These are phyloP conservation scores for Dictyostelium discoideum DNA, from an alignment of 78 protist genomes.

Conservation along the genomic window DNA sequence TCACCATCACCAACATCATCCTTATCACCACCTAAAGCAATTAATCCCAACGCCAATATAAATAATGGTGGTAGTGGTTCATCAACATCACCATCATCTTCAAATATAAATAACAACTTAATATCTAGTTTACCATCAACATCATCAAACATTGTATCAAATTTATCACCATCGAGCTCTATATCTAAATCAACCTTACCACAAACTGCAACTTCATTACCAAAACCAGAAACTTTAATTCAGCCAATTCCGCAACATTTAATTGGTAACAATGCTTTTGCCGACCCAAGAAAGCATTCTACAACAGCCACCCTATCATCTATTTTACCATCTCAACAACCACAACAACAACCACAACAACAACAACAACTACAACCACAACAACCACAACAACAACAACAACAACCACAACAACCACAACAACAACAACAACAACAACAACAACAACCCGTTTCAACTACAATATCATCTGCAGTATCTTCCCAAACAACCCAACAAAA, in stretches of 20 bases:
- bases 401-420: neutral
- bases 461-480: neutral
- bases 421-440: neutral
- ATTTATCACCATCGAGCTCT: slow-evolving; percentile 7
- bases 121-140: neutral
- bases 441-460: neutral
- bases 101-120: slow-evolving; percentile 17
- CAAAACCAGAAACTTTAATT: slow-evolving; percentile 25
- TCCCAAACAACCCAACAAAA: slow-evolving; percentile 4
- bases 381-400: neutral
- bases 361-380: neutral
- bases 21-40: neutral
- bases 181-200: slow-evolving; percentile 6
- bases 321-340: neutral
- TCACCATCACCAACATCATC: slow-evolving; percentile 25
- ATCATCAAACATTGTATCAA: neutral
- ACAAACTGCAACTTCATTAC: neutral
- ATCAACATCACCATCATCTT: neutral
- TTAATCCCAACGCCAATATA: neutral
- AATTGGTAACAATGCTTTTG: slow-evolving; percentile 51
- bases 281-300: slow-evolving; percentile 63
- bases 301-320: slow-evolving; percentile 3
- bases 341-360: neutral
- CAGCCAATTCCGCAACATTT: slow-evolving; percentile 70
- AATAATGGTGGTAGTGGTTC: neutral